Conservation (phyloP, 2,329 filamentous ascomycete species). For the Colletotrichum sansevieriae region DNA sequence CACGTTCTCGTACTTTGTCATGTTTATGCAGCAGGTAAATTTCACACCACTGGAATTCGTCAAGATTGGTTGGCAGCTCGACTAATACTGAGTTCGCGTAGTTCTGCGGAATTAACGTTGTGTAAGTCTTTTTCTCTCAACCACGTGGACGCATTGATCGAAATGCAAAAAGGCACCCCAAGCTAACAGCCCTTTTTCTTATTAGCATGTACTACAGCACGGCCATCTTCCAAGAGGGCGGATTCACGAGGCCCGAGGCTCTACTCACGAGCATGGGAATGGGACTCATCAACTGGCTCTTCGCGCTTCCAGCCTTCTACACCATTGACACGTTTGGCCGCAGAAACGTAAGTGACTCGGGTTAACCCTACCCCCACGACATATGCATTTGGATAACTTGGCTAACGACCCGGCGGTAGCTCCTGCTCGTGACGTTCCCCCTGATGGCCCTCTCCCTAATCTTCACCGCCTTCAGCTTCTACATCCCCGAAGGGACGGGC, state of each 20-base stretch:
- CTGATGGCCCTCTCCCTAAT: conserved; percentile 68
- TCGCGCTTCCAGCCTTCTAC: conserved; percentile 69
- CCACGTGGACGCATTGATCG: too few relatives aligned
- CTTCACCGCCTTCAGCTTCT: conserved; percentile 65
- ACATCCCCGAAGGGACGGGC: conserved; percentile 48
- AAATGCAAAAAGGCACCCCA: background rate
- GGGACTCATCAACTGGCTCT: conserved; percentile 69
- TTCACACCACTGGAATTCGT: too few relatives aligned
- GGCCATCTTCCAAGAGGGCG: conserved; percentile 56
- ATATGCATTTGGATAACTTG: too few relatives aligned
- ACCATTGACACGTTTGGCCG: conserved; percentile 72
- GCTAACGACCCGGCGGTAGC: background rate
- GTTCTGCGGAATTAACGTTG: conserved; percentile 62
- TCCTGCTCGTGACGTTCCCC: conserved; percentile 69
- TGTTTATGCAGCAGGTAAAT: conserved; percentile 51
- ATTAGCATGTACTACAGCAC: conserved; percentile 67
- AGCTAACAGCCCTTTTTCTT: background rate
- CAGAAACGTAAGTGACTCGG: conserved; percentile 54
- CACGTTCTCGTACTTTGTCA: conserved; percentile 53
- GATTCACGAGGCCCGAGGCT: conserved; percentile 56
- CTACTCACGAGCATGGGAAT: conserved; percentile 69
- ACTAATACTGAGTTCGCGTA: conserved; percentile 30
- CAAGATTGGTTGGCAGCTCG: too few relatives aligned
- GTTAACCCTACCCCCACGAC: background rate
- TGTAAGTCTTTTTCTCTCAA: conserved; percentile 16